These are phyloP conservation scores for Exophiala viscosa DNA, from an alignment of 2,329 filamentous ascomycete genomes.

Conservation along the genomic window DNA sequence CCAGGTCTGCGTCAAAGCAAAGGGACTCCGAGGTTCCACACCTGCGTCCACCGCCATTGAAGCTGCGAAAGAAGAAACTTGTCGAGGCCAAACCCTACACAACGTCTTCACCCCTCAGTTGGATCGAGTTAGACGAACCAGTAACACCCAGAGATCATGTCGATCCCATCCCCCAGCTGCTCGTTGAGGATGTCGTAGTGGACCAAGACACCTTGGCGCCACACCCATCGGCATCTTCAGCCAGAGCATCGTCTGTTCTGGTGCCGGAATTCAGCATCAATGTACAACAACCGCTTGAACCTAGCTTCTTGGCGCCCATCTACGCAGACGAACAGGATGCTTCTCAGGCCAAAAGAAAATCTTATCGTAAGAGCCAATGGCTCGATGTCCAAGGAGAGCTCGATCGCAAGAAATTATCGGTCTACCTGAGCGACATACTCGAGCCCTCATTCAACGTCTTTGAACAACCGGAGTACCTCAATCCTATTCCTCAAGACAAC, in stretches of 20 bases:
- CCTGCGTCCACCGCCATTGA: conserved; percentile 12
- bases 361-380: conserved; percentile 12
- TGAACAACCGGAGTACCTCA: neutral
- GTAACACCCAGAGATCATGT: neutral
- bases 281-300: neutral
- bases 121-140: neutral
- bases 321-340: neutral
- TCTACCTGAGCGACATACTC: conserved; percentile 15
- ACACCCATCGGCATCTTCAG: neutral
- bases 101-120: neutral
- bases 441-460: conserved; percentile 12
- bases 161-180: neutral
- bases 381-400: conserved; percentile 8
- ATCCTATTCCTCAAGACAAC: neutral
- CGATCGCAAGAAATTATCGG: conserved; percentile 15
- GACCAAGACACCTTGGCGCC: neutral
- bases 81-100: neutral
- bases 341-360: conserved; percentile 1
- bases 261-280: neutral
- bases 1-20: neutral
- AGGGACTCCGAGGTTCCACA: neutral
- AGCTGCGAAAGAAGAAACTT: conserved; percentile 12
- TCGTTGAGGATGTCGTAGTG: neutral
- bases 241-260: neutral
- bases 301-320: neutral